Evolutionary conservation across 257 asterid genomes (phyloP).

Genomic region (Capsicum baccatum): DNA sequence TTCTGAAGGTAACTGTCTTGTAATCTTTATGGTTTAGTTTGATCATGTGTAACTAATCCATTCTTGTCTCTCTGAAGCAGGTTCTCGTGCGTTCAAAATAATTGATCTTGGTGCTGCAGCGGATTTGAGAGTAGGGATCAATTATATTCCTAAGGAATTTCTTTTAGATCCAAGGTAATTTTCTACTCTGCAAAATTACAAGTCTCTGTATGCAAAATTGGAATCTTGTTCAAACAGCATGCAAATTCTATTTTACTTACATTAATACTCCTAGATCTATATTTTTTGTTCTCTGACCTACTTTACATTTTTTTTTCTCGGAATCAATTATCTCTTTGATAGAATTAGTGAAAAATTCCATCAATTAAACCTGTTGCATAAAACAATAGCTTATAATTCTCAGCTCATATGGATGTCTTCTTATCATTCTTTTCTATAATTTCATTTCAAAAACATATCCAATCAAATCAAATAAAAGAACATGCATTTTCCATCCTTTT

Average conservation of each 20-base stretch:
- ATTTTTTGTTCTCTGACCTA: neutral
- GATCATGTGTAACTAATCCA: neutral
- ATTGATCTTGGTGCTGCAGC: conserved; percentile 98
- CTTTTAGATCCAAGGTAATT: conserved; percentile 89
- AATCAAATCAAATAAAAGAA: conserved; percentile 8
- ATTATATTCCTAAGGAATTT: conserved; percentile 93
- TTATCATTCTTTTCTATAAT: neutral
- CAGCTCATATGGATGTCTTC: neutral
- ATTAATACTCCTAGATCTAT: neutral
- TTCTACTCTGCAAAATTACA: neutral
- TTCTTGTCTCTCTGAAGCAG: conserved; percentile 46
- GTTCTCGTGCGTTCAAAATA: conserved; percentile 84
- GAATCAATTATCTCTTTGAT: conserved; percentile 8
- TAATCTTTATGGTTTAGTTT: neutral
- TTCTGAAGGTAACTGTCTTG: conserved; percentile 73
- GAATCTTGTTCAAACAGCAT: neutral
- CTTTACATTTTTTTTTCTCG: neutral
- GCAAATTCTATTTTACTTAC: neutral
- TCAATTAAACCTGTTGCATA: neutral
- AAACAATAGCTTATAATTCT: neutral
- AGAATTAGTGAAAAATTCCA: neutral
- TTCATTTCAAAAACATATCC: neutral
- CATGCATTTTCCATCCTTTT: conserved; percentile 23
- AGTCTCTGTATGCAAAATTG: neutral
- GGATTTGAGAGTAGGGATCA: conserved; percentile 97